A percentile compares a stretch with the other conserved stretches of the same genome.
phyloP scores from a whole-genome alignment of 2,329 filamentous ascomycete species.

The Fusarium ambrosium region DNA sequence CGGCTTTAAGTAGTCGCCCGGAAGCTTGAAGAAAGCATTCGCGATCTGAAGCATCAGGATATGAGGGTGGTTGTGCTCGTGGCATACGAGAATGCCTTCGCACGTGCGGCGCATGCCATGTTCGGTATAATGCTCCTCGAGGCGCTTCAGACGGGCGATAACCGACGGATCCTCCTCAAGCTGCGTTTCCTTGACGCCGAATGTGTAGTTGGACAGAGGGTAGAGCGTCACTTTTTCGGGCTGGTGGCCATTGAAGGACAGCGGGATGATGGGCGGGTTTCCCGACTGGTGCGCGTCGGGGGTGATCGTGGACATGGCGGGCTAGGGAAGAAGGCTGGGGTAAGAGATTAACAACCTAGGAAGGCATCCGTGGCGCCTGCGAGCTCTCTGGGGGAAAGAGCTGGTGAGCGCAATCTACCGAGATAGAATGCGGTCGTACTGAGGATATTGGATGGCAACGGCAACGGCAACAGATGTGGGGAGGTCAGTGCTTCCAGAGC shows the following conservation, averaged over 20 bases:
- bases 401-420: background rate
- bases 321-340: background rate
- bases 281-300: slow-evolving; percentile 80
- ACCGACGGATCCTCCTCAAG: slow-evolving; percentile 98
- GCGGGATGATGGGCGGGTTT: slow-evolving; percentile 82
- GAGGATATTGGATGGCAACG: slow-evolving; percentile 20
- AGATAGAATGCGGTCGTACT: slow-evolving; percentile 7
- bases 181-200: slow-evolving; percentile 97
- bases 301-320: slow-evolving; percentile 86
- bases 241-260: slow-evolving; percentile 90
- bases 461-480: background rate
- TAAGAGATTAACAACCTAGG: background rate
- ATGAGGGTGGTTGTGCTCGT: slow-evolving; percentile 99
- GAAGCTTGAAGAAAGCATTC: slow-evolving; percentile 99
- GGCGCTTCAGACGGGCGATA: slow-evolving; percentile 87
- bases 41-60: slow-evolving; percentile 99
- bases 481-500: slow-evolving; percentile 27
- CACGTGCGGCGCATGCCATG: slow-evolving; percentile 98
- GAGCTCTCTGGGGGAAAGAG: background rate
- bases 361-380: background rate
- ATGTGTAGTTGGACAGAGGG: slow-evolving; percentile 98
- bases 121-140: slow-evolving; percentile 93
- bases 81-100: slow-evolving; percentile 96
- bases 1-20: slow-evolving; percentile 91
- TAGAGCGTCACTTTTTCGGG: slow-evolving; percentile 91